These are phyloP conservation scores for Phytopythium sindhum DNA, from an alignment of 352 stramenopile species.

Conservation along the genomic window DNA sequence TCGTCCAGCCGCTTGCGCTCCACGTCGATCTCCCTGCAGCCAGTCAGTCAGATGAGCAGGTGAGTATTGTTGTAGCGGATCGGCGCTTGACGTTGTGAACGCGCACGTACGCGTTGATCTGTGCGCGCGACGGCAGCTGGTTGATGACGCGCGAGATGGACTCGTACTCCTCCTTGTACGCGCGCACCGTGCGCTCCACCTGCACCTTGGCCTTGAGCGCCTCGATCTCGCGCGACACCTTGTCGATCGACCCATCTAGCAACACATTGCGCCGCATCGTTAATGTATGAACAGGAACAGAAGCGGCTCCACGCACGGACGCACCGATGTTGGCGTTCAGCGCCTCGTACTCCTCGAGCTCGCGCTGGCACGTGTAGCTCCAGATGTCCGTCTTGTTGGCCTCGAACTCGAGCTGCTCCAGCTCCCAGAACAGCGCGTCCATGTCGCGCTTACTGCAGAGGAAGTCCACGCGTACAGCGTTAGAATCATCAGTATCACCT, in stretches of 20 bases:
- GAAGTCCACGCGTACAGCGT: no score
- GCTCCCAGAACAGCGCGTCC: slow-evolving; percentile 79
- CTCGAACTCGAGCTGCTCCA: slow-evolving; percentile 84
- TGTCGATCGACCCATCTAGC: slow-evolving; percentile 57
- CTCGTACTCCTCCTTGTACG: slow-evolving; percentile 89
- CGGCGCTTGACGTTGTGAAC: not conserved
- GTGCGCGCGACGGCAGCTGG: slow-evolving; percentile 60
- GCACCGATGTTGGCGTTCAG: slow-evolving; percentile 75
- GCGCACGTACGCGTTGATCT: slow-evolving; percentile 46
- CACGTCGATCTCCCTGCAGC: slow-evolving; percentile 42
- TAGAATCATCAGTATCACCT: not conserved
- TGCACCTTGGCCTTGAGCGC: slow-evolving; percentile 73
- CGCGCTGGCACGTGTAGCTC: slow-evolving; percentile 76
- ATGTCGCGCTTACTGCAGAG: slow-evolving; percentile 54
- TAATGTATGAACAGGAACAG: not conserved
- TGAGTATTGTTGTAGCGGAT: not conserved
- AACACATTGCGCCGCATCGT: not conserved
- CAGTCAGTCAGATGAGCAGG: not conserved
- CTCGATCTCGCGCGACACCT: slow-evolving; percentile 69
- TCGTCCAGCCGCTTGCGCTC: slow-evolving; percentile 62
- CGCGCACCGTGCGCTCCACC: slow-evolving; percentile 67
- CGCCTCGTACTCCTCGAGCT: slow-evolving; percentile 79
- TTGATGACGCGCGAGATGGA: slow-evolving; percentile 82
- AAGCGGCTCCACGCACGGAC: not conserved
- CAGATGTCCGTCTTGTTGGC: slow-evolving; percentile 79